A percentile compares a stretch with the other conserved stretches of the same genome.
Evolutionary conservation across 192 early-diverging fungal species (phyloP).

Genomic region (Entomortierella chlamydospora): DNA sequence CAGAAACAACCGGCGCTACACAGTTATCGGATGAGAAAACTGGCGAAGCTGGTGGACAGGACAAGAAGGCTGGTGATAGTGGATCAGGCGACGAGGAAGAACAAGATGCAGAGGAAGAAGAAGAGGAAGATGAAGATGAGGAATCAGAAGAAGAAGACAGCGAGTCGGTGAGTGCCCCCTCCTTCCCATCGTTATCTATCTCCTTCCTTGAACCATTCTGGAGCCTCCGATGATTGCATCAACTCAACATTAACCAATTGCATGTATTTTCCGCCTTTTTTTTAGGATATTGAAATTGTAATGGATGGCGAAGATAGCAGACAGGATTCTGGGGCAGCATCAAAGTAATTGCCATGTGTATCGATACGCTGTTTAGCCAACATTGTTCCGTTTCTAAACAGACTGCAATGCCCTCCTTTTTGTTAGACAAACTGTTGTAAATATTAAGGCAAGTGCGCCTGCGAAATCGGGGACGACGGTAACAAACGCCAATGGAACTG

Average conservation of each 20-base stretch:
- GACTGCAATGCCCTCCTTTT: no score
- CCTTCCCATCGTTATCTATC: not conserved
- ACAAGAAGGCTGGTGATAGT: not conserved
- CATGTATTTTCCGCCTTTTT: not conserved
- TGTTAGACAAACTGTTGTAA: constrained; percentile 57
- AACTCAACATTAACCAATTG: no score
- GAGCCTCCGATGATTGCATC: no score
- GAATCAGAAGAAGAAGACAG: constrained; percentile 69
- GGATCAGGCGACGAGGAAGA: constrained; percentile 35
- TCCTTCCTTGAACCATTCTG: not conserved
- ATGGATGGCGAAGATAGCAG: constrained; percentile 65
- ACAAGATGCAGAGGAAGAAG: constrained; percentile 43
- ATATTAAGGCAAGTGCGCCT: constrained; percentile 58
- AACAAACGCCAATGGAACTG: constrained; percentile 47
- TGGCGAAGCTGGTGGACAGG: not conserved
- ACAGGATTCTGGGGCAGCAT: constrained; percentile 24
- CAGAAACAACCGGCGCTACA: constrained; percentile 15
- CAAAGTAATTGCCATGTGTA: constrained; percentile 24
- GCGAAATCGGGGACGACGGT: constrained; percentile 50
- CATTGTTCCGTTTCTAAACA: not conserved
- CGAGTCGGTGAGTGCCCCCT: constrained; percentile 66
- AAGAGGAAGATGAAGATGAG: constrained; percentile 67
- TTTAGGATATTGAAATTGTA: constrained; percentile 80
- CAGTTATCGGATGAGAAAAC: not conserved
- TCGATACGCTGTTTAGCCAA: no score